Evolutionary conservation across 2,329 filamentous ascomycete species (phyloP).

Genomic region (Byssothecium circinans): DNA sequence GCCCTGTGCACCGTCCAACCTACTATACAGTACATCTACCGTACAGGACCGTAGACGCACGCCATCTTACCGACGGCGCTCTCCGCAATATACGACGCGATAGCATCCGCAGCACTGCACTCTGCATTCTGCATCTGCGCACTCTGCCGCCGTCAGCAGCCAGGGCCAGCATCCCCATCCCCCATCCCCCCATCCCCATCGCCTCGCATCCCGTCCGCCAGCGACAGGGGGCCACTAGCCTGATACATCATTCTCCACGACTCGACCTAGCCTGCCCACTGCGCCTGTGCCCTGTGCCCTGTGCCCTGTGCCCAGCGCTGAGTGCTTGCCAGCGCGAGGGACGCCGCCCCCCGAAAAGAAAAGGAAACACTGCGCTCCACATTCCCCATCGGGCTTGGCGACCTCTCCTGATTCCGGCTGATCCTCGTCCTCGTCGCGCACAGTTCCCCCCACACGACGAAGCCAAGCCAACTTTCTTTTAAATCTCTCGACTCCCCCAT

Average conservation of each 20-base stretch:
- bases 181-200: no score
- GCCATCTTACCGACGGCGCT: constrained; percentile 14
- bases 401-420: constrained; percentile 33
- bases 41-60: constrained; percentile 23
- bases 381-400: constrained; percentile 24
- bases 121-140: no score
- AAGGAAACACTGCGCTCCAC: constrained; percentile 17
- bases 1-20: constrained; percentile 9
- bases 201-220: no score
- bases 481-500: constrained; percentile 42
- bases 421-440: constrained; percentile 36
- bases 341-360: constrained; percentile 26
- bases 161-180: no score
- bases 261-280: constrained; percentile 9
- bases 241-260: constrained; percentile 27
- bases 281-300: no score
- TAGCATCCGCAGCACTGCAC: constrained; percentile 10
- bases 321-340: no score
- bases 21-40: neutral
- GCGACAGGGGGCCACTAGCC: constrained; percentile 23
- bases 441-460: constrained; percentile 27
- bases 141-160: no score
- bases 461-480: constrained; percentile 30
- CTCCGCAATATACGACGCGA: constrained; percentile 5
- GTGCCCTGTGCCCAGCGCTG: no score